Evolutionary conservation across 768 basidiomycete species (phyloP).

Genomic region (Lactarius hengduanensis): DNA sequence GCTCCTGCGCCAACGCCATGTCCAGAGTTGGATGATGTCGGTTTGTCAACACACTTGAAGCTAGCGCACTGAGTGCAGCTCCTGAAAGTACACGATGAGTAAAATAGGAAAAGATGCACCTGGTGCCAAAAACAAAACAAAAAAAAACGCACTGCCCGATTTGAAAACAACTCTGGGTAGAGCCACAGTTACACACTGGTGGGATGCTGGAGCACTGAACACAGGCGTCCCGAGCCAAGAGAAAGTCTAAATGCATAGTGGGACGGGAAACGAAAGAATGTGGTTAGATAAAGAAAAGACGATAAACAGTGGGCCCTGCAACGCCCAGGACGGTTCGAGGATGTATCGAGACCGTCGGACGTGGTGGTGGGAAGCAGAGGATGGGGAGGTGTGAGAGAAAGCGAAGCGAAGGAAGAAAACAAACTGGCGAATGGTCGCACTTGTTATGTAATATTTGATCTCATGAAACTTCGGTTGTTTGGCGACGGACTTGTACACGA

Average conservation of each 20-base stretch:
- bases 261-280: constrained; percentile 19
- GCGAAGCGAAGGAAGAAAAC: neutral
- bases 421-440: neutral
- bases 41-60: constrained; percentile 49
- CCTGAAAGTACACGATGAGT: constrained; percentile 39
- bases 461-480: neutral
- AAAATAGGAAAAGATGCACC: neutral
- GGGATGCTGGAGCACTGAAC: constrained; percentile 44
- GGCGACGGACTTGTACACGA: neutral
- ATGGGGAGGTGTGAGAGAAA: neutral
- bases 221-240: constrained; percentile 38
- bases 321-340: constrained; percentile 7
- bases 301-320: neutral
- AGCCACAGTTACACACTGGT: constrained; percentile 53
- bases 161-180: constrained; percentile 56
- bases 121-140: neutral
- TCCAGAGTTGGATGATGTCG: constrained; percentile 23
- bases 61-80: constrained; percentile 55
- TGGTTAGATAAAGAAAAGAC: constrained; percentile 15
- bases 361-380: neutral
- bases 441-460: constrained; percentile 2
- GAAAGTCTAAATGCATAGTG: constrained; percentile 29
- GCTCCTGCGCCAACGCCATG: constrained; percentile 61
- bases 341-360: neutral
- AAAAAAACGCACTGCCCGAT: constrained; percentile 52